Conservation (phyloP, 129 eudicot species). For the Saposhnikovia divaricata region DNA sequence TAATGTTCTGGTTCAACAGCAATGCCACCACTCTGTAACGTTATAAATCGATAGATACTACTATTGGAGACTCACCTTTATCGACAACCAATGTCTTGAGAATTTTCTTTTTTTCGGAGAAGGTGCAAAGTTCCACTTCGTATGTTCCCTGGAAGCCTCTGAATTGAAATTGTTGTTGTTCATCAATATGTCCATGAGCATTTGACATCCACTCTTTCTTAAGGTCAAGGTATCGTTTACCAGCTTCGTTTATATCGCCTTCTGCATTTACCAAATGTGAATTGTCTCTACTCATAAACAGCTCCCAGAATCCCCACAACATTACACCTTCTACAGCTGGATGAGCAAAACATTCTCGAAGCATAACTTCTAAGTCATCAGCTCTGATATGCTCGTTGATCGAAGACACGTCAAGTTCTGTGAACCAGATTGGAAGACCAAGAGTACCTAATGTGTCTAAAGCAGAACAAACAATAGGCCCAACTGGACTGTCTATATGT, state of each 20-base stretch:
- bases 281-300: slow-evolving; percentile 75
- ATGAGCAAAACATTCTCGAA: slow-evolving; percentile 77
- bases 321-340: slow-evolving; percentile 87
- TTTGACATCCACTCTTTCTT: slow-evolving; percentile 74
- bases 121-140: slow-evolving; percentile 36
- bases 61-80: slow-evolving; percentile 46
- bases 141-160: slow-evolving; percentile 80
- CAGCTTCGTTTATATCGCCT: slow-evolving; percentile 85
- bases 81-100: slow-evolving; percentile 68
- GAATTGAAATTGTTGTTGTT: slow-evolving; percentile 43
- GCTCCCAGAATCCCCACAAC: slow-evolving; percentile 98
- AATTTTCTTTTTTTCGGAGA: slow-evolving; percentile 22
- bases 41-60: slow-evolving; percentile 38
- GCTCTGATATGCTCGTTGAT: slow-evolving; percentile 63
- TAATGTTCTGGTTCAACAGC: not conserved
- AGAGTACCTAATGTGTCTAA: slow-evolving; percentile 62
- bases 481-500: slow-evolving; percentile 77
- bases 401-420: slow-evolving; percentile 86
- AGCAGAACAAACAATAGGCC: slow-evolving; percentile 71
- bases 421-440: slow-evolving; percentile 92
- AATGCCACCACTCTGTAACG: not conserved
- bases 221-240: slow-evolving; percentile 48
- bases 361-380: slow-evolving; percentile 87
- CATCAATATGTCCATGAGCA: slow-evolving; percentile 58
- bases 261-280: slow-evolving; percentile 79